Conservation (phyloP, 2,329 filamentous ascomycete species). For the Botrytis hyacinthi region DNA sequence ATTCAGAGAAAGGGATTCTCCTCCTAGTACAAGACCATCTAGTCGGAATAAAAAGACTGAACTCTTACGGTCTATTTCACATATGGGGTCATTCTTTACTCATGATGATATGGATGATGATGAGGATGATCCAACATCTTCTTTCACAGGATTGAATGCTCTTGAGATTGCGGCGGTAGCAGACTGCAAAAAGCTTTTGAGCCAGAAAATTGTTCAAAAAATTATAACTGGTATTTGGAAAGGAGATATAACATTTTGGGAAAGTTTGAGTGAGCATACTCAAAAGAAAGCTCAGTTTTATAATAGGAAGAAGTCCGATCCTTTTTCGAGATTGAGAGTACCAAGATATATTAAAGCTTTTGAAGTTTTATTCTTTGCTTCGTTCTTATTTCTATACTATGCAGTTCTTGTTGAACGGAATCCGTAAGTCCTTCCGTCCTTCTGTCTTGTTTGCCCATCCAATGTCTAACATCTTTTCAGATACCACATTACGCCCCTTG, state of each 20-base stretch:
- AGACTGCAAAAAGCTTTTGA: conserved; percentile 79
- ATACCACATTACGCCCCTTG: conserved; percentile 62
- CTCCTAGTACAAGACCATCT: conserved; percentile 25
- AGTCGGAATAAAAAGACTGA: conserved; percentile 31
- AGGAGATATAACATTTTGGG: conserved; percentile 86
- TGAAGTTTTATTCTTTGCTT: conserved; percentile 76
- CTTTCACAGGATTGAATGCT: conserved; percentile 78
- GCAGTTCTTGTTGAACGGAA: conserved; percentile 76
- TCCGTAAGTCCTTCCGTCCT: conserved; percentile 39
- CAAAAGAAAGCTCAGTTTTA: conserved; percentile 76
- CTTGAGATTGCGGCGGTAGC: conserved; percentile 82
- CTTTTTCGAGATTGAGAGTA: conserved; percentile 73
- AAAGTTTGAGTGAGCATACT: conserved; percentile 68
- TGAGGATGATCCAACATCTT: conserved; percentile 62
- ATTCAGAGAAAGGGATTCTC: conserved; percentile 28
- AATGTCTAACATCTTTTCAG: conserved; percentile 21
- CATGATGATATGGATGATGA: conserved; percentile 46
- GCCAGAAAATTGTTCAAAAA: conserved; percentile 76
- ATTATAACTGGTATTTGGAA: conserved; percentile 84
- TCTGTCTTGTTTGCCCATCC: background rate
- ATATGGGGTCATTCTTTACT: conserved; percentile 43
- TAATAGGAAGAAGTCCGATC: conserved; percentile 64
- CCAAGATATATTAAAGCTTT: conserved; percentile 83
- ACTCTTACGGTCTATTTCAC: conserved; percentile 52
- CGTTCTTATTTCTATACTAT: conserved; percentile 80